Conservation (phyloP, 2,329 filamentous ascomycete species). For the Leptographium radiaticola region DNA sequence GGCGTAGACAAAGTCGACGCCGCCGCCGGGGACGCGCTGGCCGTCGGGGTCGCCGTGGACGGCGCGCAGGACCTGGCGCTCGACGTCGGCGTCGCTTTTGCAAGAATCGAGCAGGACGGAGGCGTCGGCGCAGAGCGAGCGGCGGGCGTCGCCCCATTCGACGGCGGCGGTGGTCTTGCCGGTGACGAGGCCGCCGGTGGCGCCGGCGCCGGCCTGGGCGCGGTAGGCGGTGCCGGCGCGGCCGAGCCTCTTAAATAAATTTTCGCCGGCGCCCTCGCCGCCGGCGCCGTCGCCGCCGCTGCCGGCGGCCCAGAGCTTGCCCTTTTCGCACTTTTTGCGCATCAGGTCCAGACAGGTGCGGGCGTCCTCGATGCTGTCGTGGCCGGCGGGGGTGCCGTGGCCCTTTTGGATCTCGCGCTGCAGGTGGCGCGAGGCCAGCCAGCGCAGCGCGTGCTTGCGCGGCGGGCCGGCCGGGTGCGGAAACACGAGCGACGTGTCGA, state of each 20-base stretch:
- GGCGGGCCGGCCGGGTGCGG: constrained; percentile 84
- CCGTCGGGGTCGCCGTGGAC: constrained; percentile 45
- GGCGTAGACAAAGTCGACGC: constrained; percentile 55
- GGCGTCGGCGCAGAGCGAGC: constrained; percentile 42
- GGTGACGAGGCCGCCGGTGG: constrained; percentile 39
- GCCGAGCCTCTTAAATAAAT: constrained; percentile 73
- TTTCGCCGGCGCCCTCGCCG: constrained; percentile 66
- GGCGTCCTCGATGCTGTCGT: constrained; percentile 89
- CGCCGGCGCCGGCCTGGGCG: constrained; percentile 43
- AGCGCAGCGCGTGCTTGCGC: constrained; percentile 83
- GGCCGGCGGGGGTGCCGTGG: constrained; percentile 51
- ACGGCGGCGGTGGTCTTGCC: constrained; percentile 62
- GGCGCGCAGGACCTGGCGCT: constrained; percentile 41
- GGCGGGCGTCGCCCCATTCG: constrained; percentile 74
- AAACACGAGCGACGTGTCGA: constrained; percentile 83
- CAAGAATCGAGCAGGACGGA: constrained; percentile 40
- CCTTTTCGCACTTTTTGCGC: constrained; percentile 91
- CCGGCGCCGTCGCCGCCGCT: constrained; percentile 7
- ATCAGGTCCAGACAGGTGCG: constrained; percentile 83
- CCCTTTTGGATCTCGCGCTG: constrained; percentile 78
- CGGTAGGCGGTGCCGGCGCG: constrained; percentile 50
- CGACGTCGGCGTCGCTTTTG: constrained; percentile 45
- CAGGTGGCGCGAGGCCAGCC: constrained; percentile 74
- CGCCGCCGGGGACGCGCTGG: constrained; percentile 41
- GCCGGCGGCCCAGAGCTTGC: constrained; percentile 64